phyloP scores from a whole-genome alignment of 1,139 yeast genomes.

The Pichia sp. region DNA sequence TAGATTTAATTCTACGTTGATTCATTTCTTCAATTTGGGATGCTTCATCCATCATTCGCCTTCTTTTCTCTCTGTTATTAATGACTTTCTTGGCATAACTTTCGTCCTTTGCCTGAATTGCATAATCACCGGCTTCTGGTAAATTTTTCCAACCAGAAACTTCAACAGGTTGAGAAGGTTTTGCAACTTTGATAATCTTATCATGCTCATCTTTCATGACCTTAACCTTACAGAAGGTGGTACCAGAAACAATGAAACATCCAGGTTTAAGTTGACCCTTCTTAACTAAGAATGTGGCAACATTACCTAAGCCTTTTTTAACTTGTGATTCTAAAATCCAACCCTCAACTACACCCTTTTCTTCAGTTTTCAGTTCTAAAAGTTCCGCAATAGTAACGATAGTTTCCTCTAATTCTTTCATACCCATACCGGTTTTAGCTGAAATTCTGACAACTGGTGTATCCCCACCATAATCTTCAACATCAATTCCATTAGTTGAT shows the following conservation, averaged over 20 bases:
- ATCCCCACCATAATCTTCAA: conserved; percentile 94
- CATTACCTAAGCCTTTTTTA: conserved; percentile 77
- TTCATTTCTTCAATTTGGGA: conserved; percentile 68
- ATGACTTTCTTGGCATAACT: conserved; percentile 69
- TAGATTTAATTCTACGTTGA: conserved; percentile 44
- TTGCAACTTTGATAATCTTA: conserved; percentile 56
- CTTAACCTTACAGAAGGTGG: conserved; percentile 78
- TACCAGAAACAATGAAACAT: conserved; percentile 71
- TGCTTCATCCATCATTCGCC: conserved; percentile 54
- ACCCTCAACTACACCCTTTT: conserved; percentile 62
- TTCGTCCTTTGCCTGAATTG: conserved; percentile 71
- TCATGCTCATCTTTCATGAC: conserved; percentile 77
- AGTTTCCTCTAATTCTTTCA: conserved; percentile 87
- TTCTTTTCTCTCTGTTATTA: conserved; percentile 52
- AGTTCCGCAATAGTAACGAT: conserved; percentile 80
- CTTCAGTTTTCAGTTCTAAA: conserved; percentile 64
- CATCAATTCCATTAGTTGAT: conserved; percentile 70
- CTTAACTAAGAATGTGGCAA: conserved; percentile 77
- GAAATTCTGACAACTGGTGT: conserved; percentile 85
- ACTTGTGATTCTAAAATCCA: conserved; percentile 86
- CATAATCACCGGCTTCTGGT: conserved; percentile 88
- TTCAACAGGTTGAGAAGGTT: conserved; percentile 89
- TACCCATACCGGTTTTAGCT: conserved; percentile 72
- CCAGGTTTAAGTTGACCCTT: conserved; percentile 76
- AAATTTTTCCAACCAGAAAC: conserved; percentile 92